phyloP scores from a whole-genome alignment of 1,284 basidiomycete genomes.

The Anthracocystis panici-leucophaei region DNA sequence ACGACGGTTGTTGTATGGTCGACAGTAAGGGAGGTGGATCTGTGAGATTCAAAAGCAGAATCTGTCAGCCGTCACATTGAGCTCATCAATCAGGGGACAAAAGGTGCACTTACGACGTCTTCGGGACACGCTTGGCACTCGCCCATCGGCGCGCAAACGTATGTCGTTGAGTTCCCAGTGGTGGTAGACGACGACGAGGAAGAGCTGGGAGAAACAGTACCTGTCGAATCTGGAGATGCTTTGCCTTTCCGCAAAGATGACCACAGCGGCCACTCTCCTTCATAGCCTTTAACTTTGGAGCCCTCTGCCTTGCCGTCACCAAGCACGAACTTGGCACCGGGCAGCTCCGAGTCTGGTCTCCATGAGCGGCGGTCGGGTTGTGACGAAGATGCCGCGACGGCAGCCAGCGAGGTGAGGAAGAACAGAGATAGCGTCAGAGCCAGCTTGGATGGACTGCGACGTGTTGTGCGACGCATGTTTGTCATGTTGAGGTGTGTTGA shows the following conservation, averaged over 20 bases:
- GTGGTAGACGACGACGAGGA: neutral
- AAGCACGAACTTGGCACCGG: slow-evolving; percentile 32
- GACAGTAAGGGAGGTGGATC: slow-evolving; percentile 54
- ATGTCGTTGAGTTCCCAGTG: neutral
- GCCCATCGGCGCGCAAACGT: slow-evolving; percentile 38
- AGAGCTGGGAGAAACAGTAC: neutral
- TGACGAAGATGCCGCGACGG: neutral
- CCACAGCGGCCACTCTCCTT: slow-evolving; percentile 54
- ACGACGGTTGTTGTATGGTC: slow-evolving; percentile 61
- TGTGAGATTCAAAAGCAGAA: neutral
- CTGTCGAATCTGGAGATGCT: neutral
- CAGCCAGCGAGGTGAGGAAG: slow-evolving; percentile 24
- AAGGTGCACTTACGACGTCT: slow-evolving; percentile 39
- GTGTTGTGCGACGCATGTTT: slow-evolving; percentile 5
- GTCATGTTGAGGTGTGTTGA: neutral
- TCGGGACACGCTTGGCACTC: slow-evolving; percentile 49
- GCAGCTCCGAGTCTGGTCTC: slow-evolving; percentile 37
- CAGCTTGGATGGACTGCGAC: slow-evolving; percentile 12
- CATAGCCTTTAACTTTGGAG: slow-evolving; percentile 39
- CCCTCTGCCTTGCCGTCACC: slow-evolving; percentile 47
- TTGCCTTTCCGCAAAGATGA: slow-evolving; percentile 4
- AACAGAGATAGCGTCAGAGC: slow-evolving; percentile 34
- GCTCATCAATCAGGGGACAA: neutral
- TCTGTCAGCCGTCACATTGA: too few species aligned
- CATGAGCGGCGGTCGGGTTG: slow-evolving; percentile 13